Evolutionary conservation across 768 basidiomycete species (phyloP), one percentile per base, ranked within the genome.

Genomic region (Russula vinacea): DNA sequence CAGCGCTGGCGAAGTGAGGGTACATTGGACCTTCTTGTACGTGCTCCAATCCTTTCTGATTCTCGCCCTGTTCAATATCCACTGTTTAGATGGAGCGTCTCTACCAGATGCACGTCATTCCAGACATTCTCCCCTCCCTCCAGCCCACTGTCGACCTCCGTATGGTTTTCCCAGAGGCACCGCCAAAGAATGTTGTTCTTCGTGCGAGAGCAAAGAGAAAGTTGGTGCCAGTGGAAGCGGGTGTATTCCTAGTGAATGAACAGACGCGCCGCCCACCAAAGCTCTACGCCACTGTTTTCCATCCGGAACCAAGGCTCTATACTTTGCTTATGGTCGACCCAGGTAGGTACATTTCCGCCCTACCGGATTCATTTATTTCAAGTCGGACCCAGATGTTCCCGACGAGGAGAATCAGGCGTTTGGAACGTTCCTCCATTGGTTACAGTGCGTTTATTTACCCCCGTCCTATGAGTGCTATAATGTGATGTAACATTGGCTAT

Each of bases 301-400:
- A 96, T 74, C 76, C 82, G 0, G 91, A 94, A 64, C 81, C 84
- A 22, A 81, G 89, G 35, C 76, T 91, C 7, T 97, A 97, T 74
- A 97, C 95, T 0, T 77, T 99, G 67, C 73, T 99, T 40, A 85
- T 99, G 75, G 77, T 98, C 52, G 95, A 98, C 73, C 87, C 88
- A 58, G 94, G 92, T 89, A 64, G 62, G 77, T 68, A 14, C 24
- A 16, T 16, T 39, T 22, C 26, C 33, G n/a, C 5, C 50, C 35
- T 56, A 40, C 5, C 22, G n/a, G 39, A 58, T 60, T 19, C 55
- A n/a, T 65, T 37, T 33, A 45, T 51, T 1, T 9, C 47, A 37
- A 40, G 49, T 58, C 26, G 13, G 17, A 35, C 50, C 4, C 70
- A 91, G 94, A 98, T 74, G 84, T 92, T 14, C 96, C 96, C n/a